phyloP scores from a whole-genome alignment of 2,329 filamentous ascomycete genomes.

The Paecilomyces sp. region DNA sequence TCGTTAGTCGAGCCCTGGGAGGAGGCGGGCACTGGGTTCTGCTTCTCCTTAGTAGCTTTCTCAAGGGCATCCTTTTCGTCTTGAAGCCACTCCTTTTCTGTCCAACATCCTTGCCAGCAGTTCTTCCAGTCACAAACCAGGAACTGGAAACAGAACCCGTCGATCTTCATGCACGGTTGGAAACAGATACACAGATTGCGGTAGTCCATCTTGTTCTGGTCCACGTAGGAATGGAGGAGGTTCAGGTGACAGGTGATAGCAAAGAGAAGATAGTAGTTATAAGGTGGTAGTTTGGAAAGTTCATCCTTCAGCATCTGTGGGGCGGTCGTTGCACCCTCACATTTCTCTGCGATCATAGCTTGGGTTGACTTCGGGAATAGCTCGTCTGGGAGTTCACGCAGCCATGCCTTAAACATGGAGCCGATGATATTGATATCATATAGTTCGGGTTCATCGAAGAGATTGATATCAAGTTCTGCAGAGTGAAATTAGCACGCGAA shows the following conservation, averaged over 20 bases:
- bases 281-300: slow-evolving; percentile 86
- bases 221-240: slow-evolving; percentile 79
- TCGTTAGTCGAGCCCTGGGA: slow-evolving; percentile 27
- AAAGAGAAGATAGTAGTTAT: slow-evolving; percentile 96
- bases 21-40: slow-evolving; percentile 11
- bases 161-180: slow-evolving; percentile 93
- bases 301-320: slow-evolving; percentile 85
- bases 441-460: slow-evolving; percentile 78
- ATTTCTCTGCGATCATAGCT: slow-evolving; percentile 71
- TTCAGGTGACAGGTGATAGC: slow-evolving; percentile 95
- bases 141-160: slow-evolving; percentile 91
- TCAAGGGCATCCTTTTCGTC: slow-evolving; percentile 38
- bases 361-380: slow-evolving; percentile 82
- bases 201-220: slow-evolving; percentile 98
- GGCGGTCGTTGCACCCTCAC: slow-evolving; percentile 68
- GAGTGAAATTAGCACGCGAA: slow-evolving; percentile 3
- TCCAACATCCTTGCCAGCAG: slow-evolving; percentile 95
- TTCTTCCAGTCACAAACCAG: slow-evolving; percentile 92
- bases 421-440: slow-evolving; percentile 97
- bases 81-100: slow-evolving; percentile 72
- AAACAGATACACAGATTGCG: slow-evolving; percentile 95
- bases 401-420: slow-evolving; percentile 93
- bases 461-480: slow-evolving; percentile 75
- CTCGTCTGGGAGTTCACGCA: slow-evolving; percentile 89
- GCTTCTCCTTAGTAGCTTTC: slow-evolving; percentile 21